Evolutionary conservation across 495 filamentous ascomycete species (phyloP).

Genomic region (Talaromyces wortmannii): DNA sequence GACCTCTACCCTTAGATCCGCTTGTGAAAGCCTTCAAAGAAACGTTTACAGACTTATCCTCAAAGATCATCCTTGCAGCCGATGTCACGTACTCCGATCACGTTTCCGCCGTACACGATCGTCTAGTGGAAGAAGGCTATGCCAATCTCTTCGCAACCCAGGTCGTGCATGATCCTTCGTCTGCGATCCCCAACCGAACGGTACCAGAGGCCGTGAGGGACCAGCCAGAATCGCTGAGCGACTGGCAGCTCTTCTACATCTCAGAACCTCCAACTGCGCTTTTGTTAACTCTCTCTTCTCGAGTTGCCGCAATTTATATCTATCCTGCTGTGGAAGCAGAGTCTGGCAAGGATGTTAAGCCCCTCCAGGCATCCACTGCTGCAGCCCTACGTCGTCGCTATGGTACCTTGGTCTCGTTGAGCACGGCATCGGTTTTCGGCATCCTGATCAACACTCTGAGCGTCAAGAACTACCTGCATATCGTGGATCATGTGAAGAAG

Average conservation of each 20-base stretch:
- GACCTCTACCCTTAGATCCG: conserved; percentile 50
- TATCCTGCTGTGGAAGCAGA: conserved; percentile 49
- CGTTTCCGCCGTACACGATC: conserved; percentile 43
- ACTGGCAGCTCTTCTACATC: conserved; percentile 85
- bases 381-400: conserved; percentile 76
- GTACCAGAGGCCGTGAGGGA: conserved; percentile 45
- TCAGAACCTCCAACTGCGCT: conserved; percentile 77
- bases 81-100: conserved; percentile 82
- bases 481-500: conserved; percentile 61
- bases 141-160: conserved; percentile 59
- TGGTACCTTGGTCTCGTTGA: conserved; percentile 72
- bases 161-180: conserved; percentile 71
- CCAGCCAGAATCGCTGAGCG: conserved; percentile 45
- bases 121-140: conserved; percentile 57
- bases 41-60: conserved; percentile 54
- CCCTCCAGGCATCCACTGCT: conserved; percentile 42
- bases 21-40: conserved; percentile 57
- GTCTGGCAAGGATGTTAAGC: conserved; percentile 23
- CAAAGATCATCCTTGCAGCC: conserved; percentile 76
- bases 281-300: conserved; percentile 79
- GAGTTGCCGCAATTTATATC: conserved; percentile 71
- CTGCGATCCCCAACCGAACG: conserved; percentile 78
- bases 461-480: conserved; percentile 81
- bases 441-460: conserved; percentile 93
- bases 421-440: conserved; percentile 77